Conservation (phyloP, 179 eudicot genomes). For the Actinidia arguta region DNA sequence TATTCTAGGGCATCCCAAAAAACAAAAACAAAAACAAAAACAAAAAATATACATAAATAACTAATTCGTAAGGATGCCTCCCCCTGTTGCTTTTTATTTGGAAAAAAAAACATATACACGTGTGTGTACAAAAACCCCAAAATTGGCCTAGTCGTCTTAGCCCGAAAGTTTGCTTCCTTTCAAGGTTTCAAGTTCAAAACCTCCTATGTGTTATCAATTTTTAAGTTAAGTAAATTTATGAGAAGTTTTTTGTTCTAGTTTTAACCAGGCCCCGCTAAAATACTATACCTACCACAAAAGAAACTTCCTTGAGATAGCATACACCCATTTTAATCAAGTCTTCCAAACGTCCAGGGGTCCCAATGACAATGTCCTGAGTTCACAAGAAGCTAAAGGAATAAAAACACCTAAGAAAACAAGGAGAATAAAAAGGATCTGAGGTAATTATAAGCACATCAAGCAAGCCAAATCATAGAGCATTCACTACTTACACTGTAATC, state of each 20-base stretch:
- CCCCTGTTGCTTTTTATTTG: too few species aligned
- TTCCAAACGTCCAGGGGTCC: conserved; percentile 95
- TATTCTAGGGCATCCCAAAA: too few species aligned
- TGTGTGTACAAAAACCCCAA: too few species aligned
- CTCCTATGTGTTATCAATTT: neutral
- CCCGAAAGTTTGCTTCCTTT: too few species aligned
- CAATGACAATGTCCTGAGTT: conserved; percentile 91
- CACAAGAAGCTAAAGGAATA: conserved; percentile 23
- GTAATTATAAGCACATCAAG: conserved; percentile 12
- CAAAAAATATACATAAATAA: too few species aligned
- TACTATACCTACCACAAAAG: conserved; percentile 79
- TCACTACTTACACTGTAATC: neutral
- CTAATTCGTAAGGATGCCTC: too few species aligned
- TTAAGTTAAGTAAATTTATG: too few species aligned
- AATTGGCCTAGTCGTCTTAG: too few species aligned
- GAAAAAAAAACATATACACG: too few species aligned
- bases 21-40: too few species aligned
- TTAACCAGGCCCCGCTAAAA: neutral
- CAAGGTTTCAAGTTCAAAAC: too few species aligned
- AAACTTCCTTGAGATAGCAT: conserved; percentile 76
- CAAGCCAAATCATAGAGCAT: neutral
- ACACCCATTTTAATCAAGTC: conserved; percentile 93
- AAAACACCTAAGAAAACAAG: neutral
- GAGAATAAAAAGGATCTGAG: neutral
- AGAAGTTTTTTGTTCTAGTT: neutral